A percentile compares a stretch with the other conserved stretches of the same genome.
phyloP scores from a whole-genome alignment of 2,329 filamentous ascomycete genomes.

The Exutisphaerella laricina region DNA sequence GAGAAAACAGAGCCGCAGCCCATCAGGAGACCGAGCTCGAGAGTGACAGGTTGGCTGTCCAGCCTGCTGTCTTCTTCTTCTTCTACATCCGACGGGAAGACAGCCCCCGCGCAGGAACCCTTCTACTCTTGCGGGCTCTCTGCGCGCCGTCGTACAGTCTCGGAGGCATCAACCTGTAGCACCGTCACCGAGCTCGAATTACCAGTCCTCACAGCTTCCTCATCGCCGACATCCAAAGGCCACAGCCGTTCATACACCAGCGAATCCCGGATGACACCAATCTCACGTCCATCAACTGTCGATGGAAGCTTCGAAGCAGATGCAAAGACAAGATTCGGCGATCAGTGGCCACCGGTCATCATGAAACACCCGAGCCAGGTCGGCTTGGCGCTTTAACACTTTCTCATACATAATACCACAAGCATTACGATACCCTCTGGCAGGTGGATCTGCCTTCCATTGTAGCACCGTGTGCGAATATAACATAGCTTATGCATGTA shows the following conservation, averaged over 20 bases:
- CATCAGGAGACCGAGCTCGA: slow-evolving; percentile 9
- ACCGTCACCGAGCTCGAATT: slow-evolving; percentile 24
- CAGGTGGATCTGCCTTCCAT: not conserved
- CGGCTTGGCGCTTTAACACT: slow-evolving; percentile 17
- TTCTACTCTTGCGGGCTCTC: slow-evolving; percentile 21
- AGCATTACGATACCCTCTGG: slow-evolving; percentile 13
- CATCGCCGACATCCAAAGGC: slow-evolving; percentile 21
- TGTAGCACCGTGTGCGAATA: not conserved
- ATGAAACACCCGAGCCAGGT: slow-evolving; percentile 14
- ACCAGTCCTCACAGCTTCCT: slow-evolving; percentile 17
- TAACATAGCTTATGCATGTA: slow-evolving; percentile 11
- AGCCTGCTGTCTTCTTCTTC: slow-evolving; percentile 21
- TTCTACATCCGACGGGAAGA: slow-evolving; percentile 5
- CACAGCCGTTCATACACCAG: slow-evolving; percentile 27
- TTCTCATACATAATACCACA: slow-evolving; percentile 2
- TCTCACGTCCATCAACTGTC: slow-evolving; percentile 15
- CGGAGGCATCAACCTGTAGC: slow-evolving; percentile 18
- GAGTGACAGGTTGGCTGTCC: slow-evolving; percentile 29
- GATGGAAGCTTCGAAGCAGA: slow-evolving; percentile 1
- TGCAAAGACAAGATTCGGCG: not conserved
- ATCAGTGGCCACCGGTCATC: slow-evolving; percentile 6
- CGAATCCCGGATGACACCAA: slow-evolving; percentile 12
- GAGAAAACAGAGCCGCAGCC: slow-evolving; percentile 1
- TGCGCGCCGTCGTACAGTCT: slow-evolving; percentile 14
- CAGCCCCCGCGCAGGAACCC: slow-evolving; percentile 12